Base-by-base conservation (phyloP, 164 flowering plant genomes). In the Magnolia kwangsiensis region DNA sequence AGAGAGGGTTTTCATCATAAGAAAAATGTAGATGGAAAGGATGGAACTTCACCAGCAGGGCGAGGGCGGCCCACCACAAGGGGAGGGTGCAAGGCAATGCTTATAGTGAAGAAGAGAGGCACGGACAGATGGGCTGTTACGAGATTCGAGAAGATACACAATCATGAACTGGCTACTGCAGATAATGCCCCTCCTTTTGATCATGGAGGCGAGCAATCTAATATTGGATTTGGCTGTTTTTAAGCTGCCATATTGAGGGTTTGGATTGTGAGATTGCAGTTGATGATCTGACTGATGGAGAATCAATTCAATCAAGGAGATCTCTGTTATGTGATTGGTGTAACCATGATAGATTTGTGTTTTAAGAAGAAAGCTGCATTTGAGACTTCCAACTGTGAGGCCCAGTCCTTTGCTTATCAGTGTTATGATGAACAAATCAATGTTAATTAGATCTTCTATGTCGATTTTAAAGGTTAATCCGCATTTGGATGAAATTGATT, bases 71-170 rank as follows among this genome's bases (percentile, higher is more conserved):
- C 63, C 21, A n/a, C 55, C 49, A 73, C 75, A 23, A 55, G 75
- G 14, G 66, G 24, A 73, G 75, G 75, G 29, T 73, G 75, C 75
- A 55, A 55, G 75, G 75, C 75, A 59, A 73, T 51, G 65, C n/a
- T 73, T 11, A 59, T 73, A 37, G 66, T 73, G 19, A 23, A 55
- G 31, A 55, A 29, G 27, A 55, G 55, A 16, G 21, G 49, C 23
- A 64, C 23, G 0, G 67, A 64, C 24, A 64, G 27, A 21, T 64
- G 67, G 67, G 67, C 19, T 64, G 24, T 64, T n/a, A 64, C 67
- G 27, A 64, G 67, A 64, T 64, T 64, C 19, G 67, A 64, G 67
- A 64, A 18, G 19, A 18, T 2, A n/a, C 67, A 64, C 27, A 64
- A 64, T 19, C 67, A 64, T 64, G 24, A n/a, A 19, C 67, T 64